Evolutionary conservation across 2,329 filamentous ascomycete genomes (phyloP).

Genomic region (Zarea fungicola): DNA sequence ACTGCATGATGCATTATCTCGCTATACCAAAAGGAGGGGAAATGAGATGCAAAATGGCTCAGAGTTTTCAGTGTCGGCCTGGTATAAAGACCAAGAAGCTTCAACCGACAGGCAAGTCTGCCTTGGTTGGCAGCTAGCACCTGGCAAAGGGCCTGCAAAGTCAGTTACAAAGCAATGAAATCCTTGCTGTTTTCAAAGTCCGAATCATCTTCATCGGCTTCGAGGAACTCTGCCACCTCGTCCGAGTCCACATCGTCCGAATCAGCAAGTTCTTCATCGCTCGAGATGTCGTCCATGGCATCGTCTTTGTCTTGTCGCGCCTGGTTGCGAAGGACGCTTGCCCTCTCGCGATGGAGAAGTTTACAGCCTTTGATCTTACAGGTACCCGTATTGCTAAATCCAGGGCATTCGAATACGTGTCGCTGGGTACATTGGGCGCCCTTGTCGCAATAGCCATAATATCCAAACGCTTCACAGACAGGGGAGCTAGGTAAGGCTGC

Average conservation of each 20-base stretch:
- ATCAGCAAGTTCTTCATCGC: constrained; percentile 67
- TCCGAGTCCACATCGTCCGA: constrained; percentile 79
- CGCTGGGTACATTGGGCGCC: constrained; percentile 72
- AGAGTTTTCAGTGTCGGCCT: background rate
- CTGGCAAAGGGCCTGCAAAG: constrained; percentile 5
- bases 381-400: constrained; percentile 84
- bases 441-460: constrained; percentile 82
- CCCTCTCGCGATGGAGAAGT: constrained; percentile 81
- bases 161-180: constrained; percentile 44
- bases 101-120: background rate
- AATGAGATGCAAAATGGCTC: no score
- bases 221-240: constrained; percentile 61
- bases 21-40: constrained; percentile 1
- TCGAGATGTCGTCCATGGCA: constrained; percentile 65
- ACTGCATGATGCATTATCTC: background rate
- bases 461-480: constrained; percentile 80
- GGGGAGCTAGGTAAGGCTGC: constrained; percentile 69
- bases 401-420: constrained; percentile 89
- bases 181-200: constrained; percentile 56
- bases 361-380: constrained; percentile 81
- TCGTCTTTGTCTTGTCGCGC: constrained; percentile 49
- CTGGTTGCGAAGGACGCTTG: constrained; percentile 70
- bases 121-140: background rate
- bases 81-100: background rate
- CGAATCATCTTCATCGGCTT: constrained; percentile 47